phyloP scores from a whole-genome alignment of 2,329 filamentous ascomycete species.

The Fusarium falciforme region DNA sequence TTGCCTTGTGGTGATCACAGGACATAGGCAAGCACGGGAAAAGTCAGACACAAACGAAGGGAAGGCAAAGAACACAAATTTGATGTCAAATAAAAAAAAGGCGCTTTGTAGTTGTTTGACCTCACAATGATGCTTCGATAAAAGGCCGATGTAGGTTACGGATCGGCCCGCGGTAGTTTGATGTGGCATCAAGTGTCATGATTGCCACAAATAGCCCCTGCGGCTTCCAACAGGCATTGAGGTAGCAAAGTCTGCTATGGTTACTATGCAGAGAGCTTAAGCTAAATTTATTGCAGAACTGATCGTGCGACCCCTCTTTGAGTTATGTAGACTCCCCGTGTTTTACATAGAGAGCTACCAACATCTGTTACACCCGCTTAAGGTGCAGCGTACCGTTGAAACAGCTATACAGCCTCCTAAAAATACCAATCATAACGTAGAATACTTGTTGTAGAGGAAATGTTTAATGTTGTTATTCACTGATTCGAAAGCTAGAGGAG shows the following conservation, averaged over 20 bases:
- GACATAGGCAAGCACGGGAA: background rate
- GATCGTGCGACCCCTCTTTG: background rate
- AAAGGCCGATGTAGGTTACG: background rate
- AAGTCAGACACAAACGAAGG: background rate
- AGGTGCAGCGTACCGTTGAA: background rate
- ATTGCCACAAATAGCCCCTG: background rate
- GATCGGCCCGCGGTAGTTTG: background rate
- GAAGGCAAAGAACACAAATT: background rate
- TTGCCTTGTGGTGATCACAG: background rate
- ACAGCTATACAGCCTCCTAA: background rate
- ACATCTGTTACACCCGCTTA: background rate
- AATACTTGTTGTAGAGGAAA: background rate
- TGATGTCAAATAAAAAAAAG: background rate
- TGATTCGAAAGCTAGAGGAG: background rate
- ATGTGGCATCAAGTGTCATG: no score
- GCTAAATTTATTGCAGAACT: background rate
- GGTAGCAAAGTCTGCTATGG: background rate
- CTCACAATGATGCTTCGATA: background rate
- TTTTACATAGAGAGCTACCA: background rate
- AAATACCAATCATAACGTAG: background rate
- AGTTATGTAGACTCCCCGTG: background rate
- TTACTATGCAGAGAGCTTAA: background rate
- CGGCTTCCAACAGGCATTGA: background rate
- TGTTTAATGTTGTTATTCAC: background rate
- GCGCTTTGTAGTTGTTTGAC: background rate